phyloP scores from a whole-genome alignment of 192 early-diverging fungal genomes.

The Podila clonocystis region DNA sequence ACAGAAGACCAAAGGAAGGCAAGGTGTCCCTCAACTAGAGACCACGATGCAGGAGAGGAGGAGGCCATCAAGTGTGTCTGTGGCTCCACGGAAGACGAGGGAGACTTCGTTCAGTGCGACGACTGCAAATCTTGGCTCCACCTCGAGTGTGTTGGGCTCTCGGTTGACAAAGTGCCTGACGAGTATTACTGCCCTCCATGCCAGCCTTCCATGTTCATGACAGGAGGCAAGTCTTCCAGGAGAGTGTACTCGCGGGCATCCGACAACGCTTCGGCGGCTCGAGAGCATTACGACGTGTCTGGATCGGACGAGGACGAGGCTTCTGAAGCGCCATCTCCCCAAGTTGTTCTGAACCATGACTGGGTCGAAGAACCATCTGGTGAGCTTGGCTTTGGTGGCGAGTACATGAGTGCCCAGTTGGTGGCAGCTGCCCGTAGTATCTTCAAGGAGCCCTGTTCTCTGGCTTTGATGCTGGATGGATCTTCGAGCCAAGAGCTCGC shows the following conservation, averaged over 20 bases:
- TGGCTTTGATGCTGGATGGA: conserved; percentile 41
- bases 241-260: too few species aligned
- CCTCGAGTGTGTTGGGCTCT: conserved; percentile 70
- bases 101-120: conserved; percentile 81
- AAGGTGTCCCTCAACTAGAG: conserved; percentile 51
- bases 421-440: neutral
- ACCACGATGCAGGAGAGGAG: conserved; percentile 48
- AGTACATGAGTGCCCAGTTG: conserved; percentile 15
- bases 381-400: conserved; percentile 10
- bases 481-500: conserved; percentile 26
- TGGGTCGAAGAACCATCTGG: conserved; percentile 12
- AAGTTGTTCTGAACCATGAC: conserved; percentile 39
- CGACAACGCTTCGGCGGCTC: too few species aligned
- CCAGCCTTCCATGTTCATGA: conserved; percentile 19
- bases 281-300: conserved; percentile 2
- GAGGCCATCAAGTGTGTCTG: conserved; percentile 62
- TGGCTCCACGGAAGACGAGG: conserved; percentile 54
- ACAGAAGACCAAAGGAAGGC: conserved; percentile 60
- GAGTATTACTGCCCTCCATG: conserved; percentile 75
- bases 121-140: conserved; percentile 78
- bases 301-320: conserved; percentile 1
- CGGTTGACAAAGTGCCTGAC: conserved; percentile 63
- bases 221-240: conserved; percentile 30
- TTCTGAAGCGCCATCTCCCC: conserved; percentile 15
- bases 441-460: conserved; percentile 31